phyloP scores from a whole-genome alignment of 306 rosid genomes.

The Begonia loranthoides region DNA sequence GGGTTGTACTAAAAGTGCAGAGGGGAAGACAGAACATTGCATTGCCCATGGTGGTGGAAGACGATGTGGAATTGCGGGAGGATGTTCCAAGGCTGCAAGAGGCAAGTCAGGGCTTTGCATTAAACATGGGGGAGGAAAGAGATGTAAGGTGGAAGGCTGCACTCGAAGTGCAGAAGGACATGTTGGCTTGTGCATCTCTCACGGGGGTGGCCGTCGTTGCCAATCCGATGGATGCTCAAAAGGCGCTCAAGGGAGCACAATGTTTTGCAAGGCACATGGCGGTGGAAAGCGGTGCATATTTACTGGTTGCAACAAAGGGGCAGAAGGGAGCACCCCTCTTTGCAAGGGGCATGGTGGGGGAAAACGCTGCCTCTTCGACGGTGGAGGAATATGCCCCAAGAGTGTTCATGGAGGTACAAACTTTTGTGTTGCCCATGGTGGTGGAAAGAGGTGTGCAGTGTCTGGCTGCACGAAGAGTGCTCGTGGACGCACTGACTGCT shows the following conservation, averaged over 20 bases:
- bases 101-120: constrained; percentile 98
- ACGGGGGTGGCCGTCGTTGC: constrained; percentile 98
- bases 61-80: constrained; percentile 62
- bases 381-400: constrained; percentile 95
- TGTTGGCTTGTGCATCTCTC: constrained; percentile 91
- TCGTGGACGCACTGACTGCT: constrained; percentile 92
- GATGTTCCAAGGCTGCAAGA: constrained; percentile 85
- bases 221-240: constrained; percentile 45
- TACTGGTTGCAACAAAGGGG: constrained; percentile 84
- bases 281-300: constrained; percentile 96
- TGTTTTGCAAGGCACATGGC: constrained; percentile 98
- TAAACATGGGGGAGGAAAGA: constrained; percentile 95
- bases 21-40: constrained; percentile 95
- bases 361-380: constrained; percentile 85
- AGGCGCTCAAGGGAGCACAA: constrained; percentile 96
- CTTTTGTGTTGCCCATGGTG: constrained; percentile 98
- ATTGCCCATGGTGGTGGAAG: constrained; percentile 95
- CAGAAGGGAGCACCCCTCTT: constrained; percentile 99
- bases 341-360: constrained; percentile 99
- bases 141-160: constrained; percentile 72
- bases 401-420: constrained; percentile 97
- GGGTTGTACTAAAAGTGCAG: constrained; percentile 98
- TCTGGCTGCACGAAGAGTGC: constrained; percentile 93
- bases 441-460: constrained; percentile 91
- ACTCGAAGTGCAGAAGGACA: constrained; percentile 95